Evolutionary conservation across 495 filamentous ascomycete genomes (phyloP).

Genomic region (Friedmanniomyces endolithicus): DNA sequence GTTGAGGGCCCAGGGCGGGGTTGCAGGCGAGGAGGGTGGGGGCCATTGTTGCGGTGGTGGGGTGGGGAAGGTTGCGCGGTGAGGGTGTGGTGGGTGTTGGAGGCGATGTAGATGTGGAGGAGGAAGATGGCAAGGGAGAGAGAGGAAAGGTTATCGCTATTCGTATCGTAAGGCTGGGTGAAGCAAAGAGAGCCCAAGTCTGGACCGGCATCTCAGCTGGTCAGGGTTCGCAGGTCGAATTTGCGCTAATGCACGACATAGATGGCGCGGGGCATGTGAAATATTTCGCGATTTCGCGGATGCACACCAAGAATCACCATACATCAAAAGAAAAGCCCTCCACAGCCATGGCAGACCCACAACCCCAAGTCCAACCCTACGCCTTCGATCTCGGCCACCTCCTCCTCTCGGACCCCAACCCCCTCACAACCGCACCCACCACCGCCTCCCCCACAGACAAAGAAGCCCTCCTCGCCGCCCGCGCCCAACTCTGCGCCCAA

Average conservation of each 20-base stretch:
- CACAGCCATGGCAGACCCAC: conserved; percentile 3
- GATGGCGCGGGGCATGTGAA: background rate
- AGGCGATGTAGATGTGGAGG: background rate
- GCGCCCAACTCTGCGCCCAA: conserved; percentile 78
- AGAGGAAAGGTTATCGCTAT: too few species aligned
- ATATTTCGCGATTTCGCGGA: background rate
- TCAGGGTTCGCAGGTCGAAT: background rate
- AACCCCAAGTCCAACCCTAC: conserved; percentile 18
- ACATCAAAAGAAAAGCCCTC: background rate
- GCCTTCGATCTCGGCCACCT: conserved; percentile 28
- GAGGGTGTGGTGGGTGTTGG: background rate
- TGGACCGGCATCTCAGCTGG: background rate
- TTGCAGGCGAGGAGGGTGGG: conserved; percentile 8
- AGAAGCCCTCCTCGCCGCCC: conserved; percentile 46
- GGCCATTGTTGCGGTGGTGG: background rate
- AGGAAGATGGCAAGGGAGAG: background rate
- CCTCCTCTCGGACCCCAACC: conserved; percentile 23
- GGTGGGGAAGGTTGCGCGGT: background rate
- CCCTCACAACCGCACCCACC: conserved; percentile 19
- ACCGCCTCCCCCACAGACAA: conserved; percentile 17
- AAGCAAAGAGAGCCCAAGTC: background rate
- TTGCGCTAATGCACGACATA: conserved; percentile 2
- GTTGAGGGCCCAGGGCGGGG: conserved; percentile 15
- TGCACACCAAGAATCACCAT: background rate
- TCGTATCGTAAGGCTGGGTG: background rate